These are phyloP conservation scores for Saprolegnia parasitica DNA, from an alignment of 352 stramenopile species.

Conservation along the genomic window DNA sequence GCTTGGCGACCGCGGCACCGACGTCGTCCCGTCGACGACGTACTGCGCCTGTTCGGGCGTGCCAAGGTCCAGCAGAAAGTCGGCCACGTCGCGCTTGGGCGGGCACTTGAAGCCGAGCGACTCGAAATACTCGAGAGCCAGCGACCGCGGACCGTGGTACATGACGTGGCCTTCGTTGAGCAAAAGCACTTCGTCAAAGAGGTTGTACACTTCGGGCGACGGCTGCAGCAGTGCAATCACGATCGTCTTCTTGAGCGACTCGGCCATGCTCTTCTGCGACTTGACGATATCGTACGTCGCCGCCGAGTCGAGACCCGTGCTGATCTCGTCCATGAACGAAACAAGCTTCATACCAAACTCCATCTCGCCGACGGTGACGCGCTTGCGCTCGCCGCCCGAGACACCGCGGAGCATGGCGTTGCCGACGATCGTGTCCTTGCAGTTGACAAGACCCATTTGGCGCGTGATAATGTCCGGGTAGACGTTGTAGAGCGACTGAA, in stretches of 20 bases:
- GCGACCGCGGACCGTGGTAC: constrained; percentile 62
- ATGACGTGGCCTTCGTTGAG: constrained; percentile 88
- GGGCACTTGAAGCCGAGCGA: constrained; percentile 37
- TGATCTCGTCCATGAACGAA: constrained; percentile 79
- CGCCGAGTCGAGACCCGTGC: constrained; percentile 52
- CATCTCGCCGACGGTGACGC: constrained; percentile 72
- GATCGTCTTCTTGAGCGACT: constrained; percentile 47
- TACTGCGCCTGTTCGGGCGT: constrained; percentile 14
- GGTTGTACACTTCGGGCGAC: constrained; percentile 88
- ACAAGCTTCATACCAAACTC: constrained; percentile 71
- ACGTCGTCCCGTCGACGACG: not conserved
- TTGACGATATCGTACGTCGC: constrained; percentile 56
- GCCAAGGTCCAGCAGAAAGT: constrained; percentile 64
- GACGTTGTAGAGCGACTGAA: constrained; percentile 38
- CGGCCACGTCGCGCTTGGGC: constrained; percentile 49
- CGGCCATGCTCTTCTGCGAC: constrained; percentile 41
- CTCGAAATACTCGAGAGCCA: constrained; percentile 58
- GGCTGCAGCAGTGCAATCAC: constrained; percentile 86
- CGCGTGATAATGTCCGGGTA: constrained; percentile 55
- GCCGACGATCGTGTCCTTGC: constrained; percentile 59
- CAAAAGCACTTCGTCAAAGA: constrained; percentile 93
- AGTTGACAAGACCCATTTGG: constrained; percentile 47
- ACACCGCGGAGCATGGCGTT: constrained; percentile 60
- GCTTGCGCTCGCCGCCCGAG: constrained; percentile 71
- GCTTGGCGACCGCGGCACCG: constrained; percentile 3